Evolutionary conservation across 1,284 basidiomycete genomes (phyloP), one percentile per base, ranked within the genome.

Genomic region (Ceratobasidium sp.): DNA sequence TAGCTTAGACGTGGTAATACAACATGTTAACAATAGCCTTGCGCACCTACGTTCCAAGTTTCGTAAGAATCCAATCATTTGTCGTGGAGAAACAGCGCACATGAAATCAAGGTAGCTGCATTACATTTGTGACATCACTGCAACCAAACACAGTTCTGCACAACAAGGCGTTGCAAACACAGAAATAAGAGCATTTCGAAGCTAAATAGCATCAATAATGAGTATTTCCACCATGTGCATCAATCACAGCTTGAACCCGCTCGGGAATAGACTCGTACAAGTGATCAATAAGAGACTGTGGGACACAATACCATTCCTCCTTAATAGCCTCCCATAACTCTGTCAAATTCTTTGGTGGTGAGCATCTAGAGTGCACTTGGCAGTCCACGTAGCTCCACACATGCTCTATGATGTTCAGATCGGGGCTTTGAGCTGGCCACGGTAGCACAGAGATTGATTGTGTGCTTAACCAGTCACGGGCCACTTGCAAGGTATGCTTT

Each of bases 91-190:
- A 67, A 53, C 10, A 43, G 6, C 2, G 3, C 18, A 34, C 3
- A 14, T 36, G 43, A 36, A 14, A 30, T 28, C n/a, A 26, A 23
- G 28, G 50, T 21, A 28, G 32, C 50, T 67, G 64, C 64, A 67
- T 36, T 53, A 67, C 64, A 39, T 67, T 67, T 67, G 64, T 52
- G 55, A 67, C 30, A n/a, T 55, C 26, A 30, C 64, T 23, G 36
- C 28, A 23, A 36, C 23, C 5, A 43, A 21, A 48, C 10, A 21
- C 34, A 18, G 12, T 59, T 21, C 36, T 53, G 23, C 16, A 26
- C 23, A 23, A 53, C 26, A 53, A 23, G 23, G 26, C 2, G 26
- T 28, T 10, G 16, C 34, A 36, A 34, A 58, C 21, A 36, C 36
- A 39, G 4, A 36, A 58, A 32, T 58, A 14, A n/a, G 32, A 36